A percentile compares a stretch with the other conserved stretches of the same genome.
These are phyloP conservation scores for Spiraea crenata DNA, from an alignment of 331 rosid genomes.

Conservation along the genomic window DNA sequence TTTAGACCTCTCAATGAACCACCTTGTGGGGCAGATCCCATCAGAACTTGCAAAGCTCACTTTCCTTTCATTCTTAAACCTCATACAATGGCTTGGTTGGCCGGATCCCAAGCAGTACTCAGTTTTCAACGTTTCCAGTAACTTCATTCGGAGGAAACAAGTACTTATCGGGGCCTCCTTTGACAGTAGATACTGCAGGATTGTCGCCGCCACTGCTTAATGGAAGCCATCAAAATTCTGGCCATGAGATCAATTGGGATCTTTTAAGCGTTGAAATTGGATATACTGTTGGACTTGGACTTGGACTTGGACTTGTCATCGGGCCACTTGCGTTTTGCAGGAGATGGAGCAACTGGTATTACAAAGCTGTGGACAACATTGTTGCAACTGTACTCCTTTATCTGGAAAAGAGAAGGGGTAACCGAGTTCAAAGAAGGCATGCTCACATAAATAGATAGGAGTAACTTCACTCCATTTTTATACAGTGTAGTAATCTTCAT, in stretches of 20 bases:
- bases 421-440: not conserved
- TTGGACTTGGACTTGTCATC: too few relatives aligned
- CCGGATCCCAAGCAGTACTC: conserved; percentile 42
- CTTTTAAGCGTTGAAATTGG: not conserved
- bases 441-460: not conserved
- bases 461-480: too few relatives aligned
- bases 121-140: conserved; percentile 43
- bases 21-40: conserved; percentile 48
- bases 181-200: not conserved
- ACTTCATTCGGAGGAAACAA: conserved; percentile 37
- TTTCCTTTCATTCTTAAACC: conserved; percentile 48
- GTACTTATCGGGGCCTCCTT: conserved; percentile 42
- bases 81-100: conserved; percentile 46
- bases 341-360: conserved; percentile 2
- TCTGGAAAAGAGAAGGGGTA: not conserved
- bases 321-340: not conserved
- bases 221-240: not conserved
- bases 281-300: not conserved
- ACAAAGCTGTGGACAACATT: not conserved
- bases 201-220: not conserved
- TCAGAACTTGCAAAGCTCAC: conserved; percentile 23
- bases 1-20: conserved; percentile 52
- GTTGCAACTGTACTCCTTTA: not conserved
- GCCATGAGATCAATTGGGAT: not conserved
- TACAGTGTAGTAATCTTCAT: too few relatives aligned